Base-by-base conservation (phyloP, 176 grass and related monocot species). In the Ananas comosus region DNA sequence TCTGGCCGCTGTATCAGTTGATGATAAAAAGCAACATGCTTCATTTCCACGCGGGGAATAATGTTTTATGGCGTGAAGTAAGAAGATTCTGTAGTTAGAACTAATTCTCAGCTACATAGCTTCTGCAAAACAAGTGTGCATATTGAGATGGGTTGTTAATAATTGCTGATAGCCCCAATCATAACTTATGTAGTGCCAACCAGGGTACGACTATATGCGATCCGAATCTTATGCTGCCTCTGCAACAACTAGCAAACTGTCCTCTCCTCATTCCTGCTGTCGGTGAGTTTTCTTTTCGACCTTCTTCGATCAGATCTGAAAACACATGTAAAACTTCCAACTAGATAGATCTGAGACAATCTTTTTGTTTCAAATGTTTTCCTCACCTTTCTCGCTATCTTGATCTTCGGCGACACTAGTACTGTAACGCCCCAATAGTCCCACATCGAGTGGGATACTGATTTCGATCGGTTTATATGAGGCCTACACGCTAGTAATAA, bases 121-220 rank as follows among this genome's bases (percentile, higher is more conserved):
- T 61, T 9, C 17, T 22, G 4, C 56, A 9, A 10, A 61, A 19
- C 56, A 61, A 11, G 16, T 61, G 21, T 61, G 21, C 56, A 18
- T n/a, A 61, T n/a, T 42, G 13, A 61, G 53, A 61, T 61, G 56
- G 21, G 7, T 10, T 61, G 56, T 61, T 61, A 18, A 61, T 61
- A n/a, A 19, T 61, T 19, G 7, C 21, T 18, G 56, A 61, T 61
- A 7, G 33, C 5, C 33, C 21, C 56, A 61, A 61, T 19, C 16
- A 61, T 61, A 22, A 18, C 56, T 61, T 61, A 10, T 61, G 56
- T 61, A 61, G n/a, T 61, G 56, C 56, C 56, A 61, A 19, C 56
- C 16, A 17, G n/a, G 21, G 21, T 19, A 61, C 4, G n/a, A 3
- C 2, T 9, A 18, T n/a, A 8, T 14, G 56, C 19, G 4, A 17